Base-by-base conservation (phyloP, 2,329 filamentous ascomycete species). In the Colletotrichum incanum region DNA sequence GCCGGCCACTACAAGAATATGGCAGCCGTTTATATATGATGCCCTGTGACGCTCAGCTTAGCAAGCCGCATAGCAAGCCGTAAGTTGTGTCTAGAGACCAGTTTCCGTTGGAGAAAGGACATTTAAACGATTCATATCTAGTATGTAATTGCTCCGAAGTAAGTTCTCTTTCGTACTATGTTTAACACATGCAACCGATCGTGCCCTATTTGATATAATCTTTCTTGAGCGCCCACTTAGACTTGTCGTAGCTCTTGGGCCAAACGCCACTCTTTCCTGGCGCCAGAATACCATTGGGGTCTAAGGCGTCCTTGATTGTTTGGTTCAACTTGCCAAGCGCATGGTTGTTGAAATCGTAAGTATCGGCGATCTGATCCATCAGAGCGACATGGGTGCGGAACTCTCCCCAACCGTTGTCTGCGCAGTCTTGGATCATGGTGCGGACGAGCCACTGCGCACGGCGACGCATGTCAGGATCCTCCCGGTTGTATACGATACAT, bases 401-500 rank as follows among this genome's bases (percentile, higher is more conserved):
- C 75, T 86, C 85, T 26, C 84, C 84, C 72, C 82, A 86, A 2
- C 84, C 84, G 7, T 80, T 75, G 14, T 74, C 76, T 0, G 84
- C 84, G 39, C 82, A 84, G 71, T 86, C 82, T 11, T 81, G 79
- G 28, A 84, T 82, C 73, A 84, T 78, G 8, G 80, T 80, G 5
- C 78, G 73, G 73, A 83, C 77, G 14, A 79, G 70, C 71, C 72
- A 75, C 62, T 77, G 72, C 41, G 78, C 79, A 2, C 80, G 78
- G 26, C 79, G 73, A 74, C 85, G 82, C 28, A 67, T 66, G 1
- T 84, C 81, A 0, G 80, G 74, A 43, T 86, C 81, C 47, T 81
- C 80, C 6, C 84, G 80, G 72, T 90, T 83, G 76, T 86, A 90
- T 18, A 89, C 82, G 52, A 90, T 85, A 69, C 86, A 86, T 3